Percentiles rank a stretch among this genome's conserved stretches.
phyloP scores from a whole-genome alignment of 441 rosid genomes.

The Adansonia rubrostipa region DNA sequence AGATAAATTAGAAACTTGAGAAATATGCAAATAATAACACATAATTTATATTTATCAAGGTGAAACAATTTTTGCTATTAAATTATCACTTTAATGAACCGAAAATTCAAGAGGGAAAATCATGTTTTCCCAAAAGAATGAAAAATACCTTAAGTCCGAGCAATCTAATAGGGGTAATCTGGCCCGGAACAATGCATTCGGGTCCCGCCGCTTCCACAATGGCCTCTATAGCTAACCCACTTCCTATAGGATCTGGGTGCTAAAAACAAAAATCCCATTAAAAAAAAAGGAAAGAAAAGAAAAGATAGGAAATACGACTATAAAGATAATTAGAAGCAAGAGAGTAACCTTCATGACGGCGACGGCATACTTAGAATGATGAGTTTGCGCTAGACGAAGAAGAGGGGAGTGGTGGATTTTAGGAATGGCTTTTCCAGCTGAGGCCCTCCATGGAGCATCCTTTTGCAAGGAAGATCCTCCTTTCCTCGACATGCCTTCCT shows the following conservation, averaged over 20 bases:
- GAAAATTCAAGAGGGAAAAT: neutral
- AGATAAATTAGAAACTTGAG: neutral
- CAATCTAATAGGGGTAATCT: slow-evolving; percentile 68
- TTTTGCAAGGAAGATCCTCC: slow-evolving; percentile 60
- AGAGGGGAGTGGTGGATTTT: slow-evolving; percentile 71
- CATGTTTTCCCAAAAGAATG: neutral
- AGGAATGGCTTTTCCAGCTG: slow-evolving; percentile 64
- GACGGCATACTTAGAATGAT: slow-evolving; percentile 59
- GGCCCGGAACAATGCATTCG: slow-evolving; percentile 88
- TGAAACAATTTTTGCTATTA: neutral
- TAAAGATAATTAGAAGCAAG: neutral
- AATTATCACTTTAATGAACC: neutral
- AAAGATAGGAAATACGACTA: neutral
- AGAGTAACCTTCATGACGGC: slow-evolving; percentile 64
- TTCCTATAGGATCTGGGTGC: slow-evolving; percentile 84
- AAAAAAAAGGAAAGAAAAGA: neutral
- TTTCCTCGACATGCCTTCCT: slow-evolving; percentile 54
- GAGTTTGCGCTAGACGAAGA: slow-evolving; percentile 55
- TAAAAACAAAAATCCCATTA: slow-evolving; percentile 15
- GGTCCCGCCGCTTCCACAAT: slow-evolving; percentile 93
- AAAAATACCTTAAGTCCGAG: slow-evolving; percentile 77
- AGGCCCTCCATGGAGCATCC: slow-evolving; percentile 86
- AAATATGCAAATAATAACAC: neutral
- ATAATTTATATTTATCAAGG: neutral
- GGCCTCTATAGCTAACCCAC: slow-evolving; percentile 78